Base-by-base conservation (phyloP, 257 asterid species). In the Paraleonurus japonicus region DNA sequence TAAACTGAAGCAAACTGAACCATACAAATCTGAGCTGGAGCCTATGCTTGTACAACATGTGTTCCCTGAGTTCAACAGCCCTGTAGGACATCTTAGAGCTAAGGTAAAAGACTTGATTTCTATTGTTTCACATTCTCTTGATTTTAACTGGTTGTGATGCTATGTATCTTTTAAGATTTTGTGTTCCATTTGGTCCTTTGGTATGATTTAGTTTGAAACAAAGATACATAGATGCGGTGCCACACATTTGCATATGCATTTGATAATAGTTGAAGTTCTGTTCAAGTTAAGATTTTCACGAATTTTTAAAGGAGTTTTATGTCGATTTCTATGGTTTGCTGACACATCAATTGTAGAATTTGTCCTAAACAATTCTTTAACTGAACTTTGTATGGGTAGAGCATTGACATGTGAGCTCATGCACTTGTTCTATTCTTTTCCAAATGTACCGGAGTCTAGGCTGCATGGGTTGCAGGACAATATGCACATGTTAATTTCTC, bases 391-490 rank as follows among this genome's bases (percentile, higher is more conserved):
- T 69, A 5, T 43, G 27, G 9, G 54, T 48, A 24, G 43, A 16
- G 16, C 23, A 57, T 19, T 48, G 60, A 68, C 28, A 63, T 50
- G 61, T 72, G 54, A 65, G 67, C 62, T 62, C 70, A 32, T 47
- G 55, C 28, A 19, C 58, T 32, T 62, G 26, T 70, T 33, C 50
- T 69, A 16, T 48, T 73, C 72, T 17, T 55, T 51, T 47, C 61
- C 55, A 61, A 63, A 63, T 65, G 43, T 69, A 58, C 67, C 61
- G 70, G 80, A 48, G 58, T 74, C 60, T 78, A 95, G 99, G 99
- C 99, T 24, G 98, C 99, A 28, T 95, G 99, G 99, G 99, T 95
- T 85, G 96, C 99, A 15, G 99, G 99, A 70, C 98, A 95, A 82
- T 95, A 95, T 79, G 99, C 99, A 39, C 96, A 88, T 71, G 71